phyloP scores from a whole-genome alignment of 2,329 filamentous ascomycete genomes.

The Colletotrichum aenigma region DNA sequence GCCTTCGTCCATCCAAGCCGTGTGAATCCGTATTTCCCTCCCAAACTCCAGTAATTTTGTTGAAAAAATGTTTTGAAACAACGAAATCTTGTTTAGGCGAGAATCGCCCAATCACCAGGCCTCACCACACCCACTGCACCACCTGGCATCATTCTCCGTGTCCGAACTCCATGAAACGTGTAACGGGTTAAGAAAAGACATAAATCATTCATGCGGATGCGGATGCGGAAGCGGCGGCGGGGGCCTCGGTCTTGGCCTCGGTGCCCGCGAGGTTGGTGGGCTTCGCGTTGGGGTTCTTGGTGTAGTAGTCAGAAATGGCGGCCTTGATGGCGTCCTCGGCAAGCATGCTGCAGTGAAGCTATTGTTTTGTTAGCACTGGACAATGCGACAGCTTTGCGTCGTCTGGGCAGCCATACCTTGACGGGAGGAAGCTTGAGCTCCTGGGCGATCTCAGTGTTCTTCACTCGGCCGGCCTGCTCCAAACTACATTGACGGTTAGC shows the following conservation, averaged over 20 bases:
- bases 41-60: conserved; percentile 7
- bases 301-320: conserved; percentile 88
- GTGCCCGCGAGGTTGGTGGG: conserved; percentile 80
- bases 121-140: not conserved
- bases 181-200: not conserved
- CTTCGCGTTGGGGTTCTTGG: conserved; percentile 79
- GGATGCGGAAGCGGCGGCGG: conserved; percentile 30
- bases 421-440: conserved; percentile 90
- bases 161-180: conserved; percentile 1
- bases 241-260: conserved; percentile 57
- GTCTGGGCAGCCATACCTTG: conserved; percentile 65
- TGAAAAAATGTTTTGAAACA: not conserved
- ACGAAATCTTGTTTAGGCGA: not conserved
- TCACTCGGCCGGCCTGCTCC: conserved; percentile 89
- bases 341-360: conserved; percentile 91
- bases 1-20: conserved; percentile 1
- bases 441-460: conserved; percentile 98
- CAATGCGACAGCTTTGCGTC: not conserved
- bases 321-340: conserved; percentile 92
- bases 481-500: conserved; percentile 41
- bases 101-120: not conserved
- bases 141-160: not conserved
- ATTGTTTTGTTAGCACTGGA: conserved; percentile 28
- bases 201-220: not conserved
- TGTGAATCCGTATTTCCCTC: not conserved